Evolutionary conservation across 2,329 filamentous ascomycete genomes (phyloP).

Genomic region (Aaosphaeria pasadenensis): DNA sequence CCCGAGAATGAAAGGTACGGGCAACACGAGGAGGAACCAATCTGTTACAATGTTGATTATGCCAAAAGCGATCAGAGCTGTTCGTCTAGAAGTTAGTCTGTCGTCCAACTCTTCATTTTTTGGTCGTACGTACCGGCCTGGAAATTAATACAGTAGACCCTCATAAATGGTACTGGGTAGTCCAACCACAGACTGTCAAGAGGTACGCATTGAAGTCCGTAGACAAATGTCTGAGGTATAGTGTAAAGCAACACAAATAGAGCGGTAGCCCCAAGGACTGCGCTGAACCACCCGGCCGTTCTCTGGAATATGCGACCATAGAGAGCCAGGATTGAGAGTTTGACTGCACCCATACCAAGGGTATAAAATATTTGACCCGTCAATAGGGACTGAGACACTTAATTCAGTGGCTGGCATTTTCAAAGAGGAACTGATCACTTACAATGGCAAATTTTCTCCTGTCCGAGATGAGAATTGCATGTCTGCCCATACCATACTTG

Average conservation of each 20-base stretch:
- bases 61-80: conserved; percentile 9
- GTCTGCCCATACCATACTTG: conserved; percentile 6
- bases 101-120: neutral
- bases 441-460: conserved; percentile 4
- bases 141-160: conserved; percentile 6
- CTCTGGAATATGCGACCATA: conserved; percentile 10
- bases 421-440: neutral
- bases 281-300: conserved; percentile 7
- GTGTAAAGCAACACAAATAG: conserved; percentile 8
- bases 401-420: neutral
- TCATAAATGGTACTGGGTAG: neutral
- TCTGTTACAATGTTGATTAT: conserved; percentile 12
- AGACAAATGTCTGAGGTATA: conserved; percentile 6
- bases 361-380: conserved; percentile 8
- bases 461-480: conserved; percentile 5
- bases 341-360: conserved; percentile 5
- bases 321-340: conserved; percentile 9
- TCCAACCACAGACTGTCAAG: conserved; percentile 5
- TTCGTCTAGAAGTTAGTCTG: neutral
- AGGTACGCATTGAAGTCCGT: conserved; percentile 11
- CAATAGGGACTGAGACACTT: conserved; percentile 2
- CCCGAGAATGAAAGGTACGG: conserved; percentile 8
- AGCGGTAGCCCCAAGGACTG: conserved; percentile 3
- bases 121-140: conserved; percentile 2
- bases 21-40: conserved; percentile 9